Evolutionary conservation across 2,329 filamentous ascomycete species (phyloP), one percentile per base, ranked within the genome.

Genomic region (Cytospora piceicola): DNA sequence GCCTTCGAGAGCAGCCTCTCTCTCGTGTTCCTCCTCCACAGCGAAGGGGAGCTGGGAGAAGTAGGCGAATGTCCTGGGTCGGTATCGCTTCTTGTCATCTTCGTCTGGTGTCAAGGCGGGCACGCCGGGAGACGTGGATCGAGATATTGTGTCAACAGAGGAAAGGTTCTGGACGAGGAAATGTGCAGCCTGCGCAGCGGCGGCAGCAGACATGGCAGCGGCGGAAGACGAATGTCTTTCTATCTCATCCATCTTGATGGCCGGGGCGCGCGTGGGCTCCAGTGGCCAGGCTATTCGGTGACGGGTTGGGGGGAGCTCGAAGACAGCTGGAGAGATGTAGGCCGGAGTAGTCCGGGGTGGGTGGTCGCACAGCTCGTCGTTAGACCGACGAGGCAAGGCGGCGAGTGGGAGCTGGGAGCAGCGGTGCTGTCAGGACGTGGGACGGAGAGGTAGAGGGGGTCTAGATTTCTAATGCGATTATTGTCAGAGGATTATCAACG

Each of bases 61-160:
- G 82, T 99, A 99, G 67, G 92, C 93, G 76, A 95, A 99, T 32
- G 95, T 97, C 68, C 95, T 88, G 42, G 93, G 92, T 60, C 94
- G 89, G 75, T 93, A 91, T 70, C 91, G 83, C 76, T 85, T 86
- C 75, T 82, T 82, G 74, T 85, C 81, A 68, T 84, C 79, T 69
- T 84, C 82, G 69, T 82, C 78, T 46, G 76, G 72, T 42, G 79
- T 78, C 72, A 82, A 85, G 70, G 67, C 53, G 20, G 84, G 85
- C 71, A 84, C 78, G 68, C 92, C 93, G 3, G 94, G 94, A 1
- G 93, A 94, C 53, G 93, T 95, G 49, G 93, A 92, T 75, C 93
- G 88, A 58, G 94, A 97, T 73, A 92, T 89, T 72, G 91, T 88
- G 71, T 92, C 87, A 74, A 83, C 83, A 32, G 82, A 75, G 60